Evolutionary conservation across 805 yeast genomes (phyloP).

Genomic region (Schizosaccharomyces lindneri): DNA sequence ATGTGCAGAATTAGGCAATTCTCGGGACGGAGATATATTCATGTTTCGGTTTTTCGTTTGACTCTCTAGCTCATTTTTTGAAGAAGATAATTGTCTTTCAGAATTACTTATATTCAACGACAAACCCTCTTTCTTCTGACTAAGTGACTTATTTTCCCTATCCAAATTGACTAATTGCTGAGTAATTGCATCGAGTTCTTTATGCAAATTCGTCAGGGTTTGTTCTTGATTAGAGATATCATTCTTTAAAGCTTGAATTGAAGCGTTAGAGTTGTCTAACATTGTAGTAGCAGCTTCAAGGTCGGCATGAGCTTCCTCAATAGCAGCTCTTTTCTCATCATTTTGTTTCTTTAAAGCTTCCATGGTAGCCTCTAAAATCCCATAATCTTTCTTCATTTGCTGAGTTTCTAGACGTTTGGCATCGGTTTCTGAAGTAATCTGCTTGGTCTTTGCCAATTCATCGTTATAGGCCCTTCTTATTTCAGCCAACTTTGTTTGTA

Average conservation of each 20-base stretch:
- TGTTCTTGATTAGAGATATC: background rate
- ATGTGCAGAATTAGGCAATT: too few relatives aligned
- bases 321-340: conserved; percentile 30
- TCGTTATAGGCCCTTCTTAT: conserved; percentile 49
- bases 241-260: background rate
- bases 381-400: conserved; percentile 41
- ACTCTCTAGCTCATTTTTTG: background rate
- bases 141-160: background rate
- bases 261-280: background rate
- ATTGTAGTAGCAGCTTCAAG: conserved; percentile 18
- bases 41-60: background rate
- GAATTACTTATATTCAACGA: background rate
- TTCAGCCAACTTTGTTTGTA: conserved; percentile 41
- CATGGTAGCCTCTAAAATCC: conserved; percentile 53
- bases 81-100: background rate
- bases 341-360: conserved; percentile 44
- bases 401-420: conserved; percentile 42
- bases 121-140: background rate
- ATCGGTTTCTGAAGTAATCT: conserved; percentile 39
- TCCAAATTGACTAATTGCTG: background rate
- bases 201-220: background rate
- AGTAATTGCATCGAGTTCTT: background rate
- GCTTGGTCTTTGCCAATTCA: conserved; percentile 52
- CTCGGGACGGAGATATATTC: background rate
- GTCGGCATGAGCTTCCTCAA: conserved; percentile 44